Percentiles rank a stretch among this genome's conserved stretches.
Evolutionary conservation across 805 yeast species (phyloP).

Genomic region (Yamadazyma philogaea): DNA sequence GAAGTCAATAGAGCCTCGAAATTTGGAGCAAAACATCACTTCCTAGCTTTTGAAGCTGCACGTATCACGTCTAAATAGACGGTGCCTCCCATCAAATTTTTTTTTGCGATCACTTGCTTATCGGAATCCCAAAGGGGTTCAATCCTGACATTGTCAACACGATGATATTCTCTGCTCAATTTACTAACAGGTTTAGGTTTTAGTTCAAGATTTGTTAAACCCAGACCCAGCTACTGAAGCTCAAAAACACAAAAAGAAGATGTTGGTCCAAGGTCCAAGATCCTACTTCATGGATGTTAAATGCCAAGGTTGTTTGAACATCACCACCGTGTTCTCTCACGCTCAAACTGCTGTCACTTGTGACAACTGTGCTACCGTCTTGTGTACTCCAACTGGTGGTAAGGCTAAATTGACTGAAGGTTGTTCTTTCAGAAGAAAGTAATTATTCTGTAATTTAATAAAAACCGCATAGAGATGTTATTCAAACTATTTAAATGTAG

Average conservation of each 20-base stretch:
- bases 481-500: too few relatives aligned
- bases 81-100: too few relatives aligned
- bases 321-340: constrained; percentile 99
- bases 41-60: too few relatives aligned
- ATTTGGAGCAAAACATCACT: neutral
- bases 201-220: constrained; percentile 98
- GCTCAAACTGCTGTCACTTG: constrained; percentile 99
- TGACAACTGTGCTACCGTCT: constrained; percentile 96
- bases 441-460: constrained; percentile 33
- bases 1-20: neutral
- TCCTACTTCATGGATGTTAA: constrained; percentile 99
- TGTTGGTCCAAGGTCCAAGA: constrained; percentile 96
- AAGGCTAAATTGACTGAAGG: constrained; percentile 99
- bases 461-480: constrained; percentile 11
- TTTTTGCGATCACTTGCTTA: too few relatives aligned
- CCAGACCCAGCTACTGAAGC: constrained; percentile 97
- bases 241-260: constrained; percentile 95
- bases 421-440: constrained; percentile 99
- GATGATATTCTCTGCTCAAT: too few relatives aligned
- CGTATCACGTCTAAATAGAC: too few relatives aligned
- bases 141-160: neutral
- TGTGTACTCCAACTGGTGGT: constrained; percentile 99
- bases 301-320: constrained; percentile 99
- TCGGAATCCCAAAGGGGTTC: neutral
- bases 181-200: constrained; percentile 56